Evolutionary conservation across 495 filamentous ascomycete species (phyloP).

Genomic region (Xylaria venustula): DNA sequence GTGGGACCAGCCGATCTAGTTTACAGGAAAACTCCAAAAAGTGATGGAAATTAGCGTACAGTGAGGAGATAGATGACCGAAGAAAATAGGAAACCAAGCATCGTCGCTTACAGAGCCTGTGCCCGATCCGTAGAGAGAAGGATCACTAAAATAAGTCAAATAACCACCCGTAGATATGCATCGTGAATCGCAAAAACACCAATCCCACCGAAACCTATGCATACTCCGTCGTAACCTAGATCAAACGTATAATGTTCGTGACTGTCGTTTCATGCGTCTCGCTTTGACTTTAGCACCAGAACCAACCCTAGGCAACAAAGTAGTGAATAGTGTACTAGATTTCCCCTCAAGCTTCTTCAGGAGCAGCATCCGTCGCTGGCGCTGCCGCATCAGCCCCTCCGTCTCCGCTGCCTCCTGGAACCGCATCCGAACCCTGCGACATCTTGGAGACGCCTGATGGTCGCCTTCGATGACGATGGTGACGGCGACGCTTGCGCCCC

Average conservation of each 20-base stretch:
- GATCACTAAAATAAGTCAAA: not conserved
- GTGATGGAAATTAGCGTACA: not conserved
- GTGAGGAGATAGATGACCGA: not conserved
- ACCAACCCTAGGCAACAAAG: not conserved
- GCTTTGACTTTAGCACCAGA: not conserved
- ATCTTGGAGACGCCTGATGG: slow-evolving; percentile 7
- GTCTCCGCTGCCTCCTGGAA: not conserved
- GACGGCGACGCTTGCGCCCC: slow-evolving; percentile 5
- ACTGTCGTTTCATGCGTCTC: not conserved
- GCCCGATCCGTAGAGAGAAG: too few species aligned
- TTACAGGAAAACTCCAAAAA: not conserved
- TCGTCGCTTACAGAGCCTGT: not conserved
- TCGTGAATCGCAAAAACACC: not conserved
- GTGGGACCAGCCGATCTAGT: not conserved
- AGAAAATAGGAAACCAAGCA: not conserved
- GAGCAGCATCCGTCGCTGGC: not conserved
- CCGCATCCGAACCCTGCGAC: slow-evolving; percentile 6
- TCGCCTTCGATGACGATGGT: slow-evolving; percentile 3
- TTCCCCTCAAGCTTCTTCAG: not conserved
- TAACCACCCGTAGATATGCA: not conserved
- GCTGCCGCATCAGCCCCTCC: not conserved
- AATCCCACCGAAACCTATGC: not conserved
- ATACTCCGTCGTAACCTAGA: not conserved
- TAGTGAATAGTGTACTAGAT: not conserved
- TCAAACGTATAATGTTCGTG: not conserved